phyloP scores from a whole-genome alignment of 2,329 filamentous ascomycete species.

The Penicillium freii region DNA sequence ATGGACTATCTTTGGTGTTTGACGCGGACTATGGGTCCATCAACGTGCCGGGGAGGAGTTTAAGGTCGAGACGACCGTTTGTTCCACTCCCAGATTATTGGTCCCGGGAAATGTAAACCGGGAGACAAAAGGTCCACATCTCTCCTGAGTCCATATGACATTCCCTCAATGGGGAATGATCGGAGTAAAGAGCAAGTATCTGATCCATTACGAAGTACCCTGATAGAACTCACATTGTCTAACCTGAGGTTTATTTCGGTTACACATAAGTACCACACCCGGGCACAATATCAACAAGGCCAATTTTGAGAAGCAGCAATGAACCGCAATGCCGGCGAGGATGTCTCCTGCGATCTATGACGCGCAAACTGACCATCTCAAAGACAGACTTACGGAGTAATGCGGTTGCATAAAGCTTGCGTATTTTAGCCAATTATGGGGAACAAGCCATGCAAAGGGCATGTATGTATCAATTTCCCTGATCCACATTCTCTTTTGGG shows the following conservation, averaged over 20 bases:
- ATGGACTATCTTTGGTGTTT: not conserved
- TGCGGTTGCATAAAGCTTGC: not conserved
- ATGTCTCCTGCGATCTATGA: not conserved
- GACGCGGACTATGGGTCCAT: not conserved
- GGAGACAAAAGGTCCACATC: conserved; percentile 1
- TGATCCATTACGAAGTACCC: not conserved
- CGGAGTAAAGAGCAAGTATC: not conserved
- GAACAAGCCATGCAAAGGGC: not conserved
- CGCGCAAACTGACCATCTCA: not conserved
- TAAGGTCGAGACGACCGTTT: conserved; percentile 5
- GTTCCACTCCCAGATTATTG: not conserved
- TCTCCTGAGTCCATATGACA: not conserved
- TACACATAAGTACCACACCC: conserved; percentile 6
- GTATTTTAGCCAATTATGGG: not conserved
- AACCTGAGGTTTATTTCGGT: conserved; percentile 3
- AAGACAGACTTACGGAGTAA: not conserved
- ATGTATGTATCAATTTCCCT: not conserved
- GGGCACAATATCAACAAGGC: not conserved
- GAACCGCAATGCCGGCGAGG: not conserved
- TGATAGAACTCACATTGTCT: not conserved
- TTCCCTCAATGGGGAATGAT: conserved; percentile 5
- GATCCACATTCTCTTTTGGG: not conserved
- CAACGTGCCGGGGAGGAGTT: not conserved
- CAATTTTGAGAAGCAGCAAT: not conserved
- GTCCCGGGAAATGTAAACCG: not conserved